Percentiles rank a stretch among this genome's conserved stretches.
Conservation (phyloP, 2,329 filamentous ascomycete genomes). For the Colletotrichum tofieldiae region DNA sequence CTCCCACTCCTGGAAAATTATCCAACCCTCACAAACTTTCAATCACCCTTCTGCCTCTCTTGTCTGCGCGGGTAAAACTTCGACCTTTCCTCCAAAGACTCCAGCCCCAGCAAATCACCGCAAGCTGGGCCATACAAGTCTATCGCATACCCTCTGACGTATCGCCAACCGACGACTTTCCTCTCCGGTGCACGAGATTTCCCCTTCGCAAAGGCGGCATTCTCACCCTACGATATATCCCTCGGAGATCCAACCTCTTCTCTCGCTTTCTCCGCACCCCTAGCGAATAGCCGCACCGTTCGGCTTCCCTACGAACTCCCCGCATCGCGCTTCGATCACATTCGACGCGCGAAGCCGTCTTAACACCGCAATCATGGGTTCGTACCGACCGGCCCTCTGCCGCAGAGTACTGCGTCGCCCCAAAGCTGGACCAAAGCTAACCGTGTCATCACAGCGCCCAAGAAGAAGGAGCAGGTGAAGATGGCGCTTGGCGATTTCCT, state of each 20-base stretch:
- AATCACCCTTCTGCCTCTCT: conserved; percentile 53
- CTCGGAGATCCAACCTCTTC: conserved; percentile 32
- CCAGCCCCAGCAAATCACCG: conserved; percentile 54
- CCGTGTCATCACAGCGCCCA: conserved; percentile 76
- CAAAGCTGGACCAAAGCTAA: conserved; percentile 35
- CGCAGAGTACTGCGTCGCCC: conserved; percentile 1
- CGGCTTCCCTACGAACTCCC: conserved; percentile 28
- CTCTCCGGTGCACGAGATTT: conserved; percentile 31
- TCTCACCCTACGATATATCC: conserved; percentile 32
- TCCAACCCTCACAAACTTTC: conserved; percentile 58
- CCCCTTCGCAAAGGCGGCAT: conserved; percentile 8
- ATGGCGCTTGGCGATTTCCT: conserved; percentile 98
- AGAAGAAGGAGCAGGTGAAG: conserved; percentile 95
- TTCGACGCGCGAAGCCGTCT: conserved; percentile 63
- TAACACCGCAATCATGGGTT: conserved; percentile 75
- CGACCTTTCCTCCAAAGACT: conserved; percentile 53
- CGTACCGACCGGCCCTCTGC: conserved; percentile 47
- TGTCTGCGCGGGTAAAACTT: conserved; percentile 60
- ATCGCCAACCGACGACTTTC: conserved; percentile 45
- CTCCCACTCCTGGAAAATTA: conserved; percentile 63
- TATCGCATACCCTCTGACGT: conserved; percentile 54
- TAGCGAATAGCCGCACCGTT: conserved; percentile 38
- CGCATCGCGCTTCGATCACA: conserved; percentile 53
- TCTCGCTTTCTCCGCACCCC: conserved; percentile 31
- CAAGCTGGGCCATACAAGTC: conserved; percentile 48